Percentiles rank a stretch among this genome's conserved stretches.
phyloP scores from a whole-genome alignment of 139 green algal species.

The Closterium sp. region DNA sequence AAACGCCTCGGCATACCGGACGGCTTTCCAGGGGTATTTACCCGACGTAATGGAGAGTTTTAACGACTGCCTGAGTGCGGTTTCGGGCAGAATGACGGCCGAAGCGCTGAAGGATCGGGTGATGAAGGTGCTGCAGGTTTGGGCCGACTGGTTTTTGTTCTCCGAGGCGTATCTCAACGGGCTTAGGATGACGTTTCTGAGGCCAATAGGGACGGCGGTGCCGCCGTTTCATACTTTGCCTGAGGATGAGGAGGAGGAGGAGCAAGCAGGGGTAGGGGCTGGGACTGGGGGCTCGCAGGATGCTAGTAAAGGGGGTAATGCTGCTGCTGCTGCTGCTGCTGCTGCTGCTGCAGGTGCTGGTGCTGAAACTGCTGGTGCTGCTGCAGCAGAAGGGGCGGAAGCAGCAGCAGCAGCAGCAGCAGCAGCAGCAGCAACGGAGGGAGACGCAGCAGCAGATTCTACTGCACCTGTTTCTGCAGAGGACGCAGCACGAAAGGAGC shows the following conservation, averaged over 20 bases:
- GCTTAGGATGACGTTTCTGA: slow-evolving; percentile 44
- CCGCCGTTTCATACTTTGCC: slow-evolving; percentile 31
- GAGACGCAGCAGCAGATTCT: background rate
- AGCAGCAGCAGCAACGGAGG: background rate
- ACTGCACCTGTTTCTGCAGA: background rate
- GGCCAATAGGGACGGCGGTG: slow-evolving; percentile 14
- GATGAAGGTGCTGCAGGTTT: slow-evolving; percentile 43
- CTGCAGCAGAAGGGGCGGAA: too few species aligned
- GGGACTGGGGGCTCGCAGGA: background rate
- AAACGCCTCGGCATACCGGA: slow-evolving; percentile 82
- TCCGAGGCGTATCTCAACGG: slow-evolving; percentile 44
- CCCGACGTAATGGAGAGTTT: slow-evolving; percentile 61
- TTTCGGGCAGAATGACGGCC: slow-evolving; percentile 44
- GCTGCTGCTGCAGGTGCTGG: background rate
- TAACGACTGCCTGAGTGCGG: slow-evolving; percentile 37
- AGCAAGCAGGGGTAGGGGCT: background rate
- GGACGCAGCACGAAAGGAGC: slow-evolving; percentile 29
- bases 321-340: background rate
- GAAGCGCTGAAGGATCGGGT: slow-evolving; percentile 50
- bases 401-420: background rate
- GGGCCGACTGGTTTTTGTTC: slow-evolving; percentile 55
- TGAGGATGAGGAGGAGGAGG: slow-evolving; percentile 12
- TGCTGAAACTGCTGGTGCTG: background rate
- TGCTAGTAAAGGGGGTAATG: background rate
- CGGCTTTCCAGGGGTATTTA: slow-evolving; percentile 71